Conservation (phyloP, 2,329 filamentous ascomycete genomes). For the Penicillium sp. region DNA sequence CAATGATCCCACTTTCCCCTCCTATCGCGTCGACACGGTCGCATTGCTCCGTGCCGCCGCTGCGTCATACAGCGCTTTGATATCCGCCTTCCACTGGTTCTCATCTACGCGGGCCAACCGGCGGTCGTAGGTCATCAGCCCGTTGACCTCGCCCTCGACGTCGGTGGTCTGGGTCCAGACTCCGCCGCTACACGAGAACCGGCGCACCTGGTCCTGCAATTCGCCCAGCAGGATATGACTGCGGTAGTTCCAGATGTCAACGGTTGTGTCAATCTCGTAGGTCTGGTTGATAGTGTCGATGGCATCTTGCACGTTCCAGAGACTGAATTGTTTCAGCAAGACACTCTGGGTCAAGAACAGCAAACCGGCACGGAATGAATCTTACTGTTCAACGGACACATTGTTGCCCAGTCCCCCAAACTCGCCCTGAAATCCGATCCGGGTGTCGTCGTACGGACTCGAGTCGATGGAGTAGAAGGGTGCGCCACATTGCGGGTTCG, state of each 20-base stretch:
- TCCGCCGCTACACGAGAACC: conserved; percentile 63
- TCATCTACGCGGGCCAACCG: conserved; percentile 54
- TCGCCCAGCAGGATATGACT: conserved; percentile 52
- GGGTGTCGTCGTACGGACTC: conserved; percentile 54
- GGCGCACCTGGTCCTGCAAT: conserved; percentile 50
- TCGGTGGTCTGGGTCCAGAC: conserved; percentile 74
- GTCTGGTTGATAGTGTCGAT: conserved; percentile 63
- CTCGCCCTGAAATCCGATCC: conserved; percentile 68
- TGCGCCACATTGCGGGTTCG: conserved; percentile 67
- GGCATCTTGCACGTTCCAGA: conserved; percentile 63
- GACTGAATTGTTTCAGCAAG: conserved; percentile 37
- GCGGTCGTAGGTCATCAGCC: conserved; percentile 66
- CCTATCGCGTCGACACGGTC: conserved; percentile 3
- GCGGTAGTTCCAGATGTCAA: conserved; percentile 65
- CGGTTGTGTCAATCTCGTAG: conserved; percentile 61
- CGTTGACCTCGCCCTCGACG: conserved; percentile 72
- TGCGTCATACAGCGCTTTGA: conserved; percentile 59
- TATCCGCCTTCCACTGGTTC: conserved; percentile 60
- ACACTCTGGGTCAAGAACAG: background rate
- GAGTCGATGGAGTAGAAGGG: conserved; percentile 62
- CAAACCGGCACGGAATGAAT: conserved; percentile 8
- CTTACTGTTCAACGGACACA: conserved; percentile 59
- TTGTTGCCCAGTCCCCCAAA: conserved; percentile 69
- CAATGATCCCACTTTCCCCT: too few relatives aligned
- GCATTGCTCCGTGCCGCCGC: conserved; percentile 35